phyloP scores from a whole-genome alignment of 257 asterid genomes.

The Jasminum sambac region DNA sequence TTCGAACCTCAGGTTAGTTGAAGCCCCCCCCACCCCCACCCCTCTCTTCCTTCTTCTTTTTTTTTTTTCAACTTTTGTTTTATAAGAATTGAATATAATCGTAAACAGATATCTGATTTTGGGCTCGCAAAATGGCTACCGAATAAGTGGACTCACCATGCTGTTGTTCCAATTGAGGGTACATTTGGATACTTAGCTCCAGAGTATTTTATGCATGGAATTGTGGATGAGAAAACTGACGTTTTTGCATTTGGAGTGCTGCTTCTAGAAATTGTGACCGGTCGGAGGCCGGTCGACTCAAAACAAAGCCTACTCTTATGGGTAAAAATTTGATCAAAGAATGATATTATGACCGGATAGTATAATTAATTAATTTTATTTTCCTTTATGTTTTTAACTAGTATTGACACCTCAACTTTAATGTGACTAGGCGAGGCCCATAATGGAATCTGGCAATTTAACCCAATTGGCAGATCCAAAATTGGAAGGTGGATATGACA shows the following conservation, averaged over 20 bases:
- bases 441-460: conserved; percentile 75
- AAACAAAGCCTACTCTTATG: conserved; percentile 64
- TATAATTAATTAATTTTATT: background rate
- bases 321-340: conserved; percentile 37
- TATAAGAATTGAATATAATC: background rate
- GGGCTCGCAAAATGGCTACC: conserved; percentile 97
- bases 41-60: background rate
- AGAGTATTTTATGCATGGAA: conserved; percentile 84
- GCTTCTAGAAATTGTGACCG: conserved; percentile 79
- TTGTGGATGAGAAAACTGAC: conserved; percentile 84
- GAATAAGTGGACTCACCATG: conserved; percentile 77
- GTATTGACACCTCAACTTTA: background rate
- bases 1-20: conserved; percentile 63
- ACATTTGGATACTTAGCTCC: conserved; percentile 91
- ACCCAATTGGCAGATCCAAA: conserved; percentile 68
- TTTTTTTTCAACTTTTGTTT: background rate
- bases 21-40: too few species aligned
- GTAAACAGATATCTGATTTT: conserved; percentile 68
- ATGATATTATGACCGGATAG: background rate
- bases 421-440: conserved; percentile 62
- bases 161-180: conserved; percentile 76
- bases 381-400: background rate
- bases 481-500: conserved; percentile 55
- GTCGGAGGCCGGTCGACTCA: conserved; percentile 71
- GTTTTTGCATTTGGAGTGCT: conserved; percentile 82